Evolutionary conservation across 2,329 filamentous ascomycete species (phyloP).

Genomic region (Dryadomyces quercus-mongolicae): DNA sequence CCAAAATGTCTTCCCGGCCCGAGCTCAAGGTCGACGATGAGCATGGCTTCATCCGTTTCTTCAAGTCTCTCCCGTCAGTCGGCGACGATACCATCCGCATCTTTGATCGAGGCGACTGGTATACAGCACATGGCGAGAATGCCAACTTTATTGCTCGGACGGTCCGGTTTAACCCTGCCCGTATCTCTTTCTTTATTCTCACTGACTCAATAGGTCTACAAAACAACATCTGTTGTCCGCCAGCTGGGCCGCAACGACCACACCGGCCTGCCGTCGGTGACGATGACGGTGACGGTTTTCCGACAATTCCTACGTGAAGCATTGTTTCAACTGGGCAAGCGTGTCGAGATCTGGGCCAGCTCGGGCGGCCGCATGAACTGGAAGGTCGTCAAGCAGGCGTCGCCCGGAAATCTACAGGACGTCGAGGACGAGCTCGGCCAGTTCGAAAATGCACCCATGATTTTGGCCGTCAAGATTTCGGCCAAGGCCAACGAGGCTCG

Average conservation of each 20-base stretch:
- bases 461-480: constrained; percentile 85
- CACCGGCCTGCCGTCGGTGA: constrained; percentile 82
- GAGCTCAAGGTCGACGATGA: constrained; percentile 89
- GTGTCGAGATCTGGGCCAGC: constrained; percentile 81
- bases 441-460: constrained; percentile 84
- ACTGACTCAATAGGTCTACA: constrained; percentile 59
- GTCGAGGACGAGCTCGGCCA: constrained; percentile 87
- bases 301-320: constrained; percentile 91
- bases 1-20: constrained; percentile 54
- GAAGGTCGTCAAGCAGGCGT: constrained; percentile 85
- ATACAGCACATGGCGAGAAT: constrained; percentile 84
- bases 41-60: constrained; percentile 91
- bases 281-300: constrained; percentile 90
- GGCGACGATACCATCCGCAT: constrained; percentile 71
- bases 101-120: constrained; percentile 90
- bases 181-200: neutral
- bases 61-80: constrained; percentile 67
- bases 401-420: constrained; percentile 90
- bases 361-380: constrained; percentile 71
- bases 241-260: constrained; percentile 76
- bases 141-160: constrained; percentile 72
- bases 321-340: constrained; percentile 80
- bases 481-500: constrained; percentile 78
- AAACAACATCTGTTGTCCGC: constrained; percentile 89
- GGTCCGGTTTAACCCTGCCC: constrained; percentile 23